These are phyloP conservation scores for Didymella glomerata DNA, from an alignment of 2,329 filamentous ascomycete genomes.

Conservation along the genomic window DNA sequence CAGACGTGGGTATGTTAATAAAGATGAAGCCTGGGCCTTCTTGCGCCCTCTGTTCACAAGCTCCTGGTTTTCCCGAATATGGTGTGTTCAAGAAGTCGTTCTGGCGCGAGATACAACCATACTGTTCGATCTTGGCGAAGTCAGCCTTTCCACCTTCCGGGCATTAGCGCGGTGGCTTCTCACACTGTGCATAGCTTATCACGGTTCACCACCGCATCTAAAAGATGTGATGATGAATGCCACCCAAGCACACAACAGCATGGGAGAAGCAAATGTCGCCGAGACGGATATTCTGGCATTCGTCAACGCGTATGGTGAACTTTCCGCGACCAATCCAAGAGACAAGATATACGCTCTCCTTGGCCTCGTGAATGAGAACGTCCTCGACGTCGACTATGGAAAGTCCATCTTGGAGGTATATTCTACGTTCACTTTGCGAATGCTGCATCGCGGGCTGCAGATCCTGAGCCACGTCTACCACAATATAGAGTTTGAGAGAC, in stretches of 20 bases:
- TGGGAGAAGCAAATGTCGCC: not conserved
- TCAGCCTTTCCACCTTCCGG: not conserved
- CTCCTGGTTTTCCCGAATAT: not conserved
- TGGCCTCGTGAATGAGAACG: not conserved
- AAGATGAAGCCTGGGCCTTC: not conserved
- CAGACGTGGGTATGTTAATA: not conserved
- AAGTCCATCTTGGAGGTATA: not conserved
- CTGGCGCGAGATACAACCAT: not conserved
- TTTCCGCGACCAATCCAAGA: not conserved
- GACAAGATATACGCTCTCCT: not conserved
- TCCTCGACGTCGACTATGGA: not conserved
- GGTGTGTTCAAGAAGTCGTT: not conserved
- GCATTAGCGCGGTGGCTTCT: not conserved
- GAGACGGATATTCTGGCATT: not conserved
- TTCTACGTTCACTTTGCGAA: not conserved
- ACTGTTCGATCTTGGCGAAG: not conserved
- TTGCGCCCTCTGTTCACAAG: not conserved
- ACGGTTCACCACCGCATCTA: too few relatives aligned
- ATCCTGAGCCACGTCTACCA: not conserved
- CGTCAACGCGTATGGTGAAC: not conserved
- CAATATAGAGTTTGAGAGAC: too few relatives aligned
- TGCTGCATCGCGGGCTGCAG: not conserved
- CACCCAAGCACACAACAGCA: not conserved
- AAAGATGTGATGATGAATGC: too few relatives aligned
- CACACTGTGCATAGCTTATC: not conserved